A percentile compares a stretch with the other conserved stretches of the same genome.
These are phyloP conservation scores for Erythrobasidium yunnanense DNA, from an alignment of 768 basidiomycete species.

Conservation along the genomic window DNA sequence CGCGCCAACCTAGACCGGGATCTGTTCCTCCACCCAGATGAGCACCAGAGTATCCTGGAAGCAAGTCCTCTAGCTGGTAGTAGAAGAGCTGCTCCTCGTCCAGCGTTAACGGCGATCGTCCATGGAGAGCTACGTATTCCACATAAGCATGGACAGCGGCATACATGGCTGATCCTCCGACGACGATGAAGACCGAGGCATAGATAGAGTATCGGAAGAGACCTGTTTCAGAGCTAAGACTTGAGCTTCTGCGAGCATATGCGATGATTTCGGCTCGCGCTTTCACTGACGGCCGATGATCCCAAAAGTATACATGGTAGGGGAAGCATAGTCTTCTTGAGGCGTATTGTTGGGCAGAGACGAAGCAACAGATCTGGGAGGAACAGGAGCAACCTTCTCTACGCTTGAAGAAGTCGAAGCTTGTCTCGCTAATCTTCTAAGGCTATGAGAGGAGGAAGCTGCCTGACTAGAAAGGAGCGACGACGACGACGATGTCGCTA, in stretches of 20 bases:
- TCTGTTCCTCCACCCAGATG: slow-evolving; percentile 11
- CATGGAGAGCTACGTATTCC: slow-evolving; percentile 16
- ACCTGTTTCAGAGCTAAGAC: not conserved
- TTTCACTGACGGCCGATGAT: not conserved
- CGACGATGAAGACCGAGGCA: slow-evolving; percentile 5
- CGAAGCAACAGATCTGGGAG: not conserved
- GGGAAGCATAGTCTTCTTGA: not conserved
- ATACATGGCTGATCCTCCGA: not conserved
- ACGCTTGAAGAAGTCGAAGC: no score
- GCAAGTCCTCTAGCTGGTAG: not conserved
- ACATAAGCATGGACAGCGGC: slow-evolving; percentile 4
- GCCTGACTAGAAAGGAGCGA: no score
- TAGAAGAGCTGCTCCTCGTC: not conserved
- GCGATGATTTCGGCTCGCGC: no score
- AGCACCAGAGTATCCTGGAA: slow-evolving; percentile 11
- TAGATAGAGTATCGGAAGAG: slow-evolving; percentile 8
- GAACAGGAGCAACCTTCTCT: no score
- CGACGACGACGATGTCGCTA: no score
- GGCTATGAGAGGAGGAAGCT: no score
- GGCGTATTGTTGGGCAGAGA: not conserved
- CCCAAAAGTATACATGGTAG: not conserved
- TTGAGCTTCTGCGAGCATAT: not conserved
- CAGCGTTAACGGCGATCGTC: not conserved
- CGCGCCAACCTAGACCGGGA: not conserved
- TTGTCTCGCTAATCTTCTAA: no score